Base-by-base conservation (phyloP, 1,284 basidiomycete genomes). In the Trichosporon sp. region DNA sequence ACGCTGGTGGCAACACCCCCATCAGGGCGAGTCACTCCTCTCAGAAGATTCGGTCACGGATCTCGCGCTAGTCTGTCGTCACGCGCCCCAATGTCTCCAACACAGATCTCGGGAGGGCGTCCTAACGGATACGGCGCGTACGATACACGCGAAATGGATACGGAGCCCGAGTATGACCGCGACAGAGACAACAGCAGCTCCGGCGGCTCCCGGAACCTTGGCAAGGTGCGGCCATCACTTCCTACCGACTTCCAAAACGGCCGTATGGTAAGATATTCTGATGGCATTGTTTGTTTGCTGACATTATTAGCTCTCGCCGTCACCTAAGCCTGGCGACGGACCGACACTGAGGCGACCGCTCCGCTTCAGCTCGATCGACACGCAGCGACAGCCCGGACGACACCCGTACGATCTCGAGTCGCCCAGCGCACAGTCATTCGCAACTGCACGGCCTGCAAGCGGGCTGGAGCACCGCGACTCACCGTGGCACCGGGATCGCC, bases 171-270 rank as follows among this genome's bases (percentile, higher is more conserved):
- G 38, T 42, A 64, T 18, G 62, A 63, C 12, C 62, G 35, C 32
- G 62, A 44, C 25, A 25, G 35, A 34, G 62, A 29, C 34, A 27
- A 38, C 25, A 38, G 38, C 35, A 42, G 35, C 23, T 64, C 62
- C 18, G 25, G 62, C 3, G 62, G 35, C 4, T 64, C 62, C 8
- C 21, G 62, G 2, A 42, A 44, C 12, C 62, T 65, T 7, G 38
- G 65, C 65, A 65, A 64, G 51, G 34, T 58, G 21, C 65, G 79
- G 56, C 77, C 77, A 42, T 71, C 73, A 4, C 68, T 81, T 6
- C 80, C 80, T 0, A 35, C 72, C 7, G 78, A 80, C 27, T 81
- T 80, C 62, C 70, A 77, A 25, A 70, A 73, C 53, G 75, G 71
- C 15, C 66, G 75, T 18, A 65, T 78, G 44, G 79, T 81, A 64